These are phyloP conservation scores for Pelargonium citronellum DNA, from an alignment of 441 rosid genomes.

Conservation along the genomic window DNA sequence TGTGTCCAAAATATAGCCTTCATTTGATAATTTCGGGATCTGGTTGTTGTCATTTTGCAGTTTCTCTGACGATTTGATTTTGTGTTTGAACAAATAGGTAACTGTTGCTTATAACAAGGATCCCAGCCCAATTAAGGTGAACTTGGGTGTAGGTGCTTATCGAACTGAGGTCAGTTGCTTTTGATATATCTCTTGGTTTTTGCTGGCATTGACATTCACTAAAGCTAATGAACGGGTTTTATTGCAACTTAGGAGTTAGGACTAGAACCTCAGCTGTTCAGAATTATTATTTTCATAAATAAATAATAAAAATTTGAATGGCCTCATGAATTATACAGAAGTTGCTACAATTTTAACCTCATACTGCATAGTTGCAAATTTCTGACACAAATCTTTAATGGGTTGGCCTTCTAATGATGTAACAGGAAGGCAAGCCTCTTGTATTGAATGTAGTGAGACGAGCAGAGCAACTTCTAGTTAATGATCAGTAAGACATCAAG, in stretches of 20 bases:
- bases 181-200: background rate
- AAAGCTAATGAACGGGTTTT: background rate
- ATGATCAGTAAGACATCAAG: slow-evolving; percentile 40
- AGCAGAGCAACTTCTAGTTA: slow-evolving; percentile 58
- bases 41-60: background rate
- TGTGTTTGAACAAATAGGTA: slow-evolving; percentile 6
- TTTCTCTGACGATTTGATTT: background rate
- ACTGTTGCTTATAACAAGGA: slow-evolving; percentile 3
- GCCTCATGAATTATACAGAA: background rate
- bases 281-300: background rate
- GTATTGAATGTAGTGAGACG: slow-evolving; percentile 54
- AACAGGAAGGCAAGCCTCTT: slow-evolving; percentile 67
- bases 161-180: slow-evolving; percentile 5
- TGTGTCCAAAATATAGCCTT: background rate
- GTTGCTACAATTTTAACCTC: background rate
- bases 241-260: too few relatives aligned
- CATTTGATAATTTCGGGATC: background rate
- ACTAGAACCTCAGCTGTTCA: background rate
- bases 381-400: background rate
- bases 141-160: slow-evolving; percentile 10
- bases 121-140: slow-evolving; percentile 2
- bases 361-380: background rate
- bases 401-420: slow-evolving; percentile 14
- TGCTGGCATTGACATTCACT: background rate
- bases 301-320: background rate